These are phyloP conservation scores for Camellia sinensis DNA, from an alignment of 148 eudicot genomes.

Conservation along the genomic window DNA sequence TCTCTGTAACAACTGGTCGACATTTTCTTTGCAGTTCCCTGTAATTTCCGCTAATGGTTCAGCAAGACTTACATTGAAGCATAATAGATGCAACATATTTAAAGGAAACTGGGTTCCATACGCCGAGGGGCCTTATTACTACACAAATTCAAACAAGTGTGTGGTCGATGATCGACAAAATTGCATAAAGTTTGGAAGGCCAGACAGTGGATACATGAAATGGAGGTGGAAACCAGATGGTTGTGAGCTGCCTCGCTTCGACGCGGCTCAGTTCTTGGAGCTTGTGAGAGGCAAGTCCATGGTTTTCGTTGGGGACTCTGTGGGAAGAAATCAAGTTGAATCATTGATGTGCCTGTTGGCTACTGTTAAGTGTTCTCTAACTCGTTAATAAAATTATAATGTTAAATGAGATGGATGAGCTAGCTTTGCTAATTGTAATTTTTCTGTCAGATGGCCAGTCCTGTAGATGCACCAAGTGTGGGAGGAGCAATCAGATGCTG, in stretches of 20 bases:
- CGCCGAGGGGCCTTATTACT: constrained; percentile 14
- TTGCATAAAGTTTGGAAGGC: constrained; percentile 38
- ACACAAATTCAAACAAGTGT: constrained; percentile 17
- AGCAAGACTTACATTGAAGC: not conserved
- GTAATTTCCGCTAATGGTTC: not conserved
- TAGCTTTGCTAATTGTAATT: not conserved
- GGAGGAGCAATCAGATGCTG: constrained; percentile 16
- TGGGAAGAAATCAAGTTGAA: constrained; percentile 53
- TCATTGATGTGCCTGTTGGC: constrained; percentile 46
- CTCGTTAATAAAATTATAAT: not conserved
- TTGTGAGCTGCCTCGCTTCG: constrained; percentile 39
- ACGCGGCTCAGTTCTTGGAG: constrained; percentile 25
- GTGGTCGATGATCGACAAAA: constrained; percentile 19
- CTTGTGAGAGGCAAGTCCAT: constrained; percentile 35
- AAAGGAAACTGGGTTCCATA: constrained; percentile 21
- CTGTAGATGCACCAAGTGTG: constrained; percentile 7
- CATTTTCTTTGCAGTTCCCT: not conserved
- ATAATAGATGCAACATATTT: constrained; percentile 11
- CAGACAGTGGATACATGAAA: constrained; percentile 33
- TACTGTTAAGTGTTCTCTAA: constrained; percentile 12
- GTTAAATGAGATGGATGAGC: too few species aligned
- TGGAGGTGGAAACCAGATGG: not conserved
- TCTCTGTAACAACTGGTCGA: not conserved
- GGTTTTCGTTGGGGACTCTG: constrained; percentile 53
- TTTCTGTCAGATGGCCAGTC: constrained; percentile 16